Base-by-base conservation (phyloP, 495 filamentous ascomycete species). In the Cercophora newfieldiana region DNA sequence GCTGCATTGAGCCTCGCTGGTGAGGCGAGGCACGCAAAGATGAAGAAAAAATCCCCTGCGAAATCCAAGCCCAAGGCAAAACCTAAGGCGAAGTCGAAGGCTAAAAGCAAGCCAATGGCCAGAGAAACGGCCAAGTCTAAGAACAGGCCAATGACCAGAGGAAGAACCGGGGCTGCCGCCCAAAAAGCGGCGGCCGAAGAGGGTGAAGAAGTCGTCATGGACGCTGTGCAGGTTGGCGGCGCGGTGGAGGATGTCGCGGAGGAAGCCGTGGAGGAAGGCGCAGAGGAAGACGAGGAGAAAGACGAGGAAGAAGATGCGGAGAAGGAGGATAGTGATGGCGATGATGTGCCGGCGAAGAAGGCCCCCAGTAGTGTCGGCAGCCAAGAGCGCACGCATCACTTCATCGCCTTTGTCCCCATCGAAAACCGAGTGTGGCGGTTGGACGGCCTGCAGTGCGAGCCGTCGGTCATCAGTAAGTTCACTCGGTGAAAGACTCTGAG, bases 341-440 rank as follows among this genome's bases (percentile, higher is more conserved):
- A n/a, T n/a, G n/a, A n/a, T n/a, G n/a, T n/a, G n/a, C n/a, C n/a
- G n/a, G n/a, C n/a, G n/a, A n/a, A n/a, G n/a, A n/a, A n/a, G n/a
- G n/a, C n/a, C n/a, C n/a, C n/a, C n/a, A n/a, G n/a, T n/a, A n/a
- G n/a, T n/a, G n/a, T n/a, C n/a, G n/a, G n/a, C n/a, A n/a, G n/a
- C n/a, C n/a, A n/a, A n/a, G n/a, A n/a, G n/a, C n/a, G n/a, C n/a
- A n/a, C 82, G 1, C 95, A 89, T 68, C 95, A 99, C 71, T 99
- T 94, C 74, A 90, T 96, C 67, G 93, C 93, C 3, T 97, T 91
- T 71, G 89, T 97, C 50, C 93, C 94, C 14, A 84, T 89, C 19
- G 81, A 86, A 47, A 87, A 86, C 6, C 80, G 86, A 33, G 83
- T 97, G 18, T 99, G 93, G 92, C 91, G 92, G 66, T 88, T 99